Evolutionary conservation across 495 filamentous ascomycete species (phyloP).

Genomic region (Daldinia bambusicola): DNA sequence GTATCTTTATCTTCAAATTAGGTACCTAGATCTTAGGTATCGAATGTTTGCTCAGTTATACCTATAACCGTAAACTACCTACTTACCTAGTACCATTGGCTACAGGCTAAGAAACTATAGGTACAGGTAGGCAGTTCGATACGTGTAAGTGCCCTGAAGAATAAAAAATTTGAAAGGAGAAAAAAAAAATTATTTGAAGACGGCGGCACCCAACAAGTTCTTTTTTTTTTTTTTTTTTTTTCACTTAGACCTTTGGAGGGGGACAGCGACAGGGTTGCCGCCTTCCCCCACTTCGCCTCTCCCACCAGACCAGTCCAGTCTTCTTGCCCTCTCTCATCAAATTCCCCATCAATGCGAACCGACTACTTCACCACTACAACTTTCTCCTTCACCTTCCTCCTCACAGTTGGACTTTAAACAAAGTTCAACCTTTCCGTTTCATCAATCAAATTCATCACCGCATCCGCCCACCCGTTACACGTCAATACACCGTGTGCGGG

Average conservation of each 20-base stretch:
- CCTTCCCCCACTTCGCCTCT: slow-evolving; percentile 47
- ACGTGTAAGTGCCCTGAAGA: slow-evolving; percentile 27
- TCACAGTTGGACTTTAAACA: slow-evolving; percentile 37
- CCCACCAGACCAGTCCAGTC: slow-evolving; percentile 44
- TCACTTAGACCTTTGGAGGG: slow-evolving; percentile 29
- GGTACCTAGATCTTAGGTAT: slow-evolving; percentile 13
- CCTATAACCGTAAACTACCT: too few relatives aligned
- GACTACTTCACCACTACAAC: slow-evolving; percentile 43
- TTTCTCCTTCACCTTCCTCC: slow-evolving; percentile 23
- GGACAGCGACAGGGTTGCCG: slow-evolving; percentile 42
- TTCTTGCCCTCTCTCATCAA: slow-evolving; percentile 44
- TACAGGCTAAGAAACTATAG: neutral
- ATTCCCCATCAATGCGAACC: slow-evolving; percentile 38
- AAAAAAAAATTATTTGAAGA: slow-evolving; percentile 41
- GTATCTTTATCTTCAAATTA: neutral
- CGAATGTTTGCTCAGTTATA: neutral
- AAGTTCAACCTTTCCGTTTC: slow-evolving; percentile 40
- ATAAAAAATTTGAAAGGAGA: slow-evolving; percentile 22
- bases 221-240: slow-evolving; percentile 14
- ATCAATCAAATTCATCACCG: slow-evolving; percentile 29
- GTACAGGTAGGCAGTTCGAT: slow-evolving; percentile 5
- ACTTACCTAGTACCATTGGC: too few relatives aligned
- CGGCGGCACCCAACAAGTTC: slow-evolving; percentile 42
- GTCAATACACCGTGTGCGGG: slow-evolving; percentile 19
- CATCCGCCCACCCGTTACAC: slow-evolving; percentile 13